Evolutionary conservation across 2,329 filamentous ascomycete species (phyloP).

Genomic region (Fusarium musae): DNA sequence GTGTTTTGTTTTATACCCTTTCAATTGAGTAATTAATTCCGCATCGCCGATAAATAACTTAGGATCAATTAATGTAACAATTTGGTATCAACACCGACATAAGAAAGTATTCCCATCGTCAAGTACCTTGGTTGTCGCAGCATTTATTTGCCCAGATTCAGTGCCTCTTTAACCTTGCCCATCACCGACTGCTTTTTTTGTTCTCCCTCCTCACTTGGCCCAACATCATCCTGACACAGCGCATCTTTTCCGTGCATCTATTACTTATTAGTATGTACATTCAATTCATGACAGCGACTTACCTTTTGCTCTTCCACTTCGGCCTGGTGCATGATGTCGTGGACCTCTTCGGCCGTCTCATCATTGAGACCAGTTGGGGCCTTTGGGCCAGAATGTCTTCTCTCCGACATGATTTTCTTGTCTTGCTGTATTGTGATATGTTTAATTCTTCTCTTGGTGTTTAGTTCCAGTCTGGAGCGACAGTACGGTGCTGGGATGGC

Average conservation of each 20-base stretch:
- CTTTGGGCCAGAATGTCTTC: slow-evolving; percentile 25
- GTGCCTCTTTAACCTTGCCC: slow-evolving; percentile 45
- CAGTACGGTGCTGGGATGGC: not conserved
- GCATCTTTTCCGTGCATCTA: slow-evolving; percentile 43
- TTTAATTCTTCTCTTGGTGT: not conserved
- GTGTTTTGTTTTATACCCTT: slow-evolving; percentile 16
- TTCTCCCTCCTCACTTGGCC: slow-evolving; percentile 6
- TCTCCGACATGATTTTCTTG: slow-evolving; percentile 20
- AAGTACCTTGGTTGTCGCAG: too few species aligned
- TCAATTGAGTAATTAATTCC: not conserved
- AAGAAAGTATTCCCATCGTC: not conserved
- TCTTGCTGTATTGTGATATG: not conserved
- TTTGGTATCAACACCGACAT: slow-evolving; percentile 15
- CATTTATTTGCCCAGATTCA: slow-evolving; percentile 41
- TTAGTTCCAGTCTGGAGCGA: not conserved
- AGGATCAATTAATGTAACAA: slow-evolving; percentile 19
- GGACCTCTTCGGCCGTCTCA: slow-evolving; percentile 47
- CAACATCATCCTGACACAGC: slow-evolving; percentile 36
- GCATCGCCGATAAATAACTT: fast-evolving
- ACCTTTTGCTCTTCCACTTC: slow-evolving; percentile 50
- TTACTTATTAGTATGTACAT: not conserved
- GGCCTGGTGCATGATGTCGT: slow-evolving; percentile 50
- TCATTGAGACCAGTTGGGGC: slow-evolving; percentile 43
- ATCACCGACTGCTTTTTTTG: slow-evolving; percentile 25
- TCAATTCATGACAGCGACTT: fast-evolving